Percentiles rank a stretch among this genome's conserved stretches.
phyloP scores from a whole-genome alignment of 441 rosid genomes.

The Mallotus japonicus region DNA sequence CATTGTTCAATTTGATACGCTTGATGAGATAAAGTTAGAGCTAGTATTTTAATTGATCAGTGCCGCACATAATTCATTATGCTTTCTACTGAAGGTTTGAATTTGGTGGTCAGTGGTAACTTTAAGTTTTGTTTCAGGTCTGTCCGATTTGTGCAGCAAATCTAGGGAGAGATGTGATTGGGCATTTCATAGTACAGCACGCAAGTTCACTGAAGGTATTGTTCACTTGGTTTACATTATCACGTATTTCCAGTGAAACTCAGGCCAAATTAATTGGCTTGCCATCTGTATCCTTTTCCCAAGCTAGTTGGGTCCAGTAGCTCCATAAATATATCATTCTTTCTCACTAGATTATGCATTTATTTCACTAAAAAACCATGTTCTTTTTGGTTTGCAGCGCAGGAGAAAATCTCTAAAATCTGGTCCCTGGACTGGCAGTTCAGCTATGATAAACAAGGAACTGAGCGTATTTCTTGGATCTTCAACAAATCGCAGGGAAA shows the following conservation, averaged over 20 bases:
- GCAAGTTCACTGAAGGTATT: slow-evolving; percentile 49
- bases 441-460: slow-evolving; percentile 46
- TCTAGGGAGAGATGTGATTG: slow-evolving; percentile 52
- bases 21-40: slow-evolving; percentile 2
- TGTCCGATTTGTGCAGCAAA: slow-evolving; percentile 67
- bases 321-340: background rate
- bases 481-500: slow-evolving; percentile 30
- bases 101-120: background rate
- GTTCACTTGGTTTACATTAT: slow-evolving; percentile 15
- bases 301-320: too few species aligned
- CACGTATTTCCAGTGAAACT: background rate
- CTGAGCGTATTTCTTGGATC: slow-evolving; percentile 46
- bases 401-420: slow-evolving; percentile 45
- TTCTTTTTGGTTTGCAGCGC: slow-evolving; percentile 34
- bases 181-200: slow-evolving; percentile 55
- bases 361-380: slow-evolving; percentile 12
- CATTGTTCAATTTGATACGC: background rate
- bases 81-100: background rate
- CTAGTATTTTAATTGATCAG: background rate
- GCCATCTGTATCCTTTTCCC: too few species aligned
- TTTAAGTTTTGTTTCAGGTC: slow-evolving; percentile 40
- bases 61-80: slow-evolving; percentile 1
- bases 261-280: background rate
- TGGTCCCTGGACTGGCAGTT: slow-evolving; percentile 33
- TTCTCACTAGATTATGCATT: background rate